Evolutionary conservation across 306 rosid genomes (phyloP).

Genomic region (Ormosia semicastrata): DNA sequence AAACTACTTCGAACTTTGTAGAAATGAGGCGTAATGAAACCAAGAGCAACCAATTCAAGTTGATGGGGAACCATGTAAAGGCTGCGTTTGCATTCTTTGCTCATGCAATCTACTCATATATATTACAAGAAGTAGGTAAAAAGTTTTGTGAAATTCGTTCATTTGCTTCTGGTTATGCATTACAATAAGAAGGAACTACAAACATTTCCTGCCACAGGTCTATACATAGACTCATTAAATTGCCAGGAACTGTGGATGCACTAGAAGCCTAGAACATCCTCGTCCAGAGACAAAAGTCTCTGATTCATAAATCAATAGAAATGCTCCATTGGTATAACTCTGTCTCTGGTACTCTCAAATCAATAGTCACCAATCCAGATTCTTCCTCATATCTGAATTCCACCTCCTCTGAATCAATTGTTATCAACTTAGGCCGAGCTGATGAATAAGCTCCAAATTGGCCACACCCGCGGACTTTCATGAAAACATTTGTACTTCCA

Average conservation of each 20-base stretch:
- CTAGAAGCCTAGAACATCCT: not conserved
- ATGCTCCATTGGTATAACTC: slow-evolving; percentile 74
- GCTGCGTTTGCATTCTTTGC: not conserved
- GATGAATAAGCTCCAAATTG: slow-evolving; percentile 74
- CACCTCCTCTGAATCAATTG: slow-evolving; percentile 51
- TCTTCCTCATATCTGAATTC: slow-evolving; percentile 55
- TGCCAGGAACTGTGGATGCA: not conserved
- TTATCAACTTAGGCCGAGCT: slow-evolving; percentile 46
- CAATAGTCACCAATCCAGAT: slow-evolving; percentile 58
- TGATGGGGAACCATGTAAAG: not conserved
- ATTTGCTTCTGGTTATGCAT: slow-evolving; percentile 1
- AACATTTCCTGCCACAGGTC: not conserved
- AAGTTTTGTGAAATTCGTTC: not conserved
- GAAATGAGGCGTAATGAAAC: not conserved
- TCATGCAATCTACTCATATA: not conserved
- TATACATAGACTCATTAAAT: not conserved
- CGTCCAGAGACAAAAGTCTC: not conserved
- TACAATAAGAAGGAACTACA: not conserved
- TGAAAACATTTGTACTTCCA: slow-evolving; percentile 27
- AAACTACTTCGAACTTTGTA: not conserved
- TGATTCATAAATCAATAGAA: slow-evolving; percentile 30
- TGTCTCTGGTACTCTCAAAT: slow-evolving; percentile 50
- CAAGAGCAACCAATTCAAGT: not conserved
- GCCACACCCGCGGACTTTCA: slow-evolving; percentile 69
- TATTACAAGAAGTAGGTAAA: not conserved